Conservation (phyloP, 352 stramenopile genomes). For the Globisporangium spinosum region DNA sequence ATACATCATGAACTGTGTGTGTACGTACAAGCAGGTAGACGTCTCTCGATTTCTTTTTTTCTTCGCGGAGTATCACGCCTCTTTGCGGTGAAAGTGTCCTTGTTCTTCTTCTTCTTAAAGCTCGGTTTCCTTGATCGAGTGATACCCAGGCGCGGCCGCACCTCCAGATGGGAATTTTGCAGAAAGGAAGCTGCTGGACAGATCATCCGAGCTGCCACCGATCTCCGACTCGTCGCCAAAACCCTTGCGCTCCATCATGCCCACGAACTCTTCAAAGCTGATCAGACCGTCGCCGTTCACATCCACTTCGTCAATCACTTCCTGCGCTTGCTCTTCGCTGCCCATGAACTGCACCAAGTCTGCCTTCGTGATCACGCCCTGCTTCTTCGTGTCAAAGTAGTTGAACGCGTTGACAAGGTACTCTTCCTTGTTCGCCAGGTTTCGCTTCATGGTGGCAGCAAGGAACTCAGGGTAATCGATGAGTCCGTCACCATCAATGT, state of each 20-base stretch:
- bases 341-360: slow-evolving; percentile 92
- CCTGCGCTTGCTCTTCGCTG: slow-evolving; percentile 87
- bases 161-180: slow-evolving; percentile 29
- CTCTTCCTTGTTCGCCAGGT: slow-evolving; percentile 82
- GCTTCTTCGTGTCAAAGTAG: slow-evolving; percentile 88
- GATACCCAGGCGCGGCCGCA: slow-evolving; percentile 18
- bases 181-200: slow-evolving; percentile 49
- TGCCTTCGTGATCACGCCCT: slow-evolving; percentile 81
- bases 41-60: slow-evolving; percentile 11
- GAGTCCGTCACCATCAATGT: slow-evolving; percentile 87
- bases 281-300: slow-evolving; percentile 89
- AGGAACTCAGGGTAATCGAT: slow-evolving; percentile 91
- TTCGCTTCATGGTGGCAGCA: slow-evolving; percentile 90
- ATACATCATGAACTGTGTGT: slow-evolving; percentile 18
- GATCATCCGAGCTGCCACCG: slow-evolving; percentile 52
- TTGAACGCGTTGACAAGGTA: slow-evolving; percentile 89
- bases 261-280: slow-evolving; percentile 92
- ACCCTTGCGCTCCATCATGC: slow-evolving; percentile 87
- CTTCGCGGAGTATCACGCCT: slow-evolving; percentile 6
- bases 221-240: slow-evolving; percentile 72
- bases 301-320: slow-evolving; percentile 92
- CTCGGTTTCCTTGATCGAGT: slow-evolving; percentile 71
- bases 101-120: slow-evolving; percentile 35
- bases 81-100: not conserved
- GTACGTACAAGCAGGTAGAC: slow-evolving; percentile 3